Evolutionary conservation across 2,329 filamentous ascomycete genomes (phyloP).

Genomic region (Fusarium nodosum): DNA sequence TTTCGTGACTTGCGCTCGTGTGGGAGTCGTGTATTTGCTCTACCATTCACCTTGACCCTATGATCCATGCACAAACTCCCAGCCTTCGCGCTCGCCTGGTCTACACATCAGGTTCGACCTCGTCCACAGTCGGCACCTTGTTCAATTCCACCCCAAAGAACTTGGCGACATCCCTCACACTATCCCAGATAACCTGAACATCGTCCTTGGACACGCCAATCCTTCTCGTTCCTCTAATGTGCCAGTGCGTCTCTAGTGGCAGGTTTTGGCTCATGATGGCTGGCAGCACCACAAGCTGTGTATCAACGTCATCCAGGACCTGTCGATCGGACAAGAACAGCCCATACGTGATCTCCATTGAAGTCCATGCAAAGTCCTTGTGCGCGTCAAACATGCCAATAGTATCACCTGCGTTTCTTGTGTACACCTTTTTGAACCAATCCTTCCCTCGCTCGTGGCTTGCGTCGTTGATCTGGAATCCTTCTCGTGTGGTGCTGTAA

Average conservation of each 20-base stretch:
- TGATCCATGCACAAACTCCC: background rate
- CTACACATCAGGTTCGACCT: constrained; percentile 50
- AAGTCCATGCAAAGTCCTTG: constrained; percentile 63
- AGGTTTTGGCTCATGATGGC: constrained; percentile 72
- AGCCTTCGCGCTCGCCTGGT: background rate
- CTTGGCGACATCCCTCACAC: constrained; percentile 43
- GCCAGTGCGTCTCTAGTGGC: constrained; percentile 66
- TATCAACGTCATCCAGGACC: constrained; percentile 67
- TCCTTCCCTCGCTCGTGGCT: constrained; percentile 66
- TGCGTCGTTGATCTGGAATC: constrained; percentile 69
- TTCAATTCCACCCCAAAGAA: constrained; percentile 46
- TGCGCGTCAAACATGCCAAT: constrained; percentile 56
- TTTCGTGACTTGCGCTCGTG: background rate
- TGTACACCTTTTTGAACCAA: constrained; percentile 71
- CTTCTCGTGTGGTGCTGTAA: constrained; percentile 65
- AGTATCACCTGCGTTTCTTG: constrained; percentile 59
- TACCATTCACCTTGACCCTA: background rate
- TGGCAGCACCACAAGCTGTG: constrained; percentile 66
- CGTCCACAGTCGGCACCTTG: constrained; percentile 49
- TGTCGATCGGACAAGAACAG: constrained; percentile 69
- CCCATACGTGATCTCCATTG: constrained; percentile 69
- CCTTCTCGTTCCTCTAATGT: constrained; percentile 54
- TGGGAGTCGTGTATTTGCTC: background rate
- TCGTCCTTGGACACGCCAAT: constrained; percentile 50
- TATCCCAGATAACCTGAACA: constrained; percentile 48